A percentile compares a stretch with the other conserved stretches of the same genome.
phyloP scores from a whole-genome alignment of 768 basidiomycete species.

The Tulasnella sp. region DNA sequence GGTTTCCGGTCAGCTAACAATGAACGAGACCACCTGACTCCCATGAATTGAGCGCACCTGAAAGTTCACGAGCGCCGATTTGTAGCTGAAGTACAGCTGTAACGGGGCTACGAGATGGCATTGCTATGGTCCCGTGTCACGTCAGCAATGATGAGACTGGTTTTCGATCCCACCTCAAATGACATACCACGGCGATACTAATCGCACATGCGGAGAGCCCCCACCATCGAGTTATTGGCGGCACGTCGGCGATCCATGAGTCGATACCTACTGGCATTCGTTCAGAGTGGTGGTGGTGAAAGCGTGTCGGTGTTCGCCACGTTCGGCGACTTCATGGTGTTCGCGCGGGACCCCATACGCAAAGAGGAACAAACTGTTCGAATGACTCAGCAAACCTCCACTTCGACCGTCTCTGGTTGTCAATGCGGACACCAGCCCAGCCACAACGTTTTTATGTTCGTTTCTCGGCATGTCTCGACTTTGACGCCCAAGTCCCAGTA shows the following conservation, averaged over 20 bases:
- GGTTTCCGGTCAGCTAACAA: background rate
- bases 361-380: background rate
- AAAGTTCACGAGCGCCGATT: constrained; percentile 65
- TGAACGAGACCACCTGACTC: background rate
- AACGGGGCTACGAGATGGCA: constrained; percentile 81
- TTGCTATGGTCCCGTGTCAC: constrained; percentile 46
- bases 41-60: constrained; percentile 41
- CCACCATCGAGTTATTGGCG: constrained; percentile 88
- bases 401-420: background rate
- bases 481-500: too few relatives aligned
- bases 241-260: constrained; percentile 84
- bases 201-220: constrained; percentile 55
- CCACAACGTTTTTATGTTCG: background rate
- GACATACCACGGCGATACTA: constrained; percentile 79
- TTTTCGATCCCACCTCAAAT: background rate
- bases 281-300: background rate
- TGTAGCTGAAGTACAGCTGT: constrained; percentile 88
- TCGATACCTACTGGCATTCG: constrained; percentile 75
- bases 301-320: constrained; percentile 16
- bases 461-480: background rate
- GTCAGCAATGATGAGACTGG: background rate
- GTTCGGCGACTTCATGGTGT: background rate
- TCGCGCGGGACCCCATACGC: background rate
- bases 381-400: background rate
- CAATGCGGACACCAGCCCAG: background rate